Conservation (phyloP, 805 yeast species). For the fission yeast (Schizosaccharomyces pombe) region DNA sequence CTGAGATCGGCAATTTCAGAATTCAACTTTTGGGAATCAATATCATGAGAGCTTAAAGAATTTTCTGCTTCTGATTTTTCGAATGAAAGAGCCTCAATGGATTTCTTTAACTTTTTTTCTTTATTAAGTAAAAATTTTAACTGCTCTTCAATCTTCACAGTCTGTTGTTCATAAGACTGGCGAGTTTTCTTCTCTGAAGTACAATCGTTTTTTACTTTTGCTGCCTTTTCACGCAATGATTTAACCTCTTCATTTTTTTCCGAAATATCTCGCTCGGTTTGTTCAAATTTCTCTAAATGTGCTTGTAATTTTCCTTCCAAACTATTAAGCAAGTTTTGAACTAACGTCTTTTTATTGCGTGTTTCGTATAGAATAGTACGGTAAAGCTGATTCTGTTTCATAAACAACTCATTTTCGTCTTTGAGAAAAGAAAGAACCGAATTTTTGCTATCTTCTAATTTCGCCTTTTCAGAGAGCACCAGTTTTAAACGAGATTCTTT, state of each 20-base stretch:
- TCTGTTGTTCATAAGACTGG: conserved; percentile 27
- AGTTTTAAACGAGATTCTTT: conserved; percentile 58
- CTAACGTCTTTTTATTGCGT: conserved; percentile 19
- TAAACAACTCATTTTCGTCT: conserved; percentile 36
- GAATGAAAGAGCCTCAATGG: conserved; percentile 25
- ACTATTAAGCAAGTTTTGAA: conserved; percentile 18
- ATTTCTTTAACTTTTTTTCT: conserved; percentile 33
- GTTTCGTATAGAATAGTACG: conserved; percentile 23
- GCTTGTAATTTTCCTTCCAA: conserved; percentile 21
- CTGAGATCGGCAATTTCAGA: conserved; percentile 25
- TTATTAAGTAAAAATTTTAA: conserved; percentile 39
- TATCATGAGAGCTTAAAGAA: conserved; percentile 24
- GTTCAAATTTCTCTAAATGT: conserved; percentile 23
- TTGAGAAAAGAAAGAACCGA: conserved; percentile 44
- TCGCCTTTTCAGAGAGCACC: conserved; percentile 51
- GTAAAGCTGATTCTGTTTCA: conserved; percentile 29
- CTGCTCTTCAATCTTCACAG: conserved; percentile 55
- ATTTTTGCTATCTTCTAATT: conserved; percentile 27
- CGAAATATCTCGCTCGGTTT: conserved; percentile 20
- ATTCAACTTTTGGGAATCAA: conserved; percentile 23
- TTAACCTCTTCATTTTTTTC: conserved; percentile 11
- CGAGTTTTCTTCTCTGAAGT: conserved; percentile 14
- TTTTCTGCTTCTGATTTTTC: conserved; percentile 23
- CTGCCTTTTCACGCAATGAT: conserved; percentile 10
- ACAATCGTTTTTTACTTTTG: conserved; percentile 11